Base-by-base conservation (phyloP, 257 asterid species). In the Solanum bulbocastanum region DNA sequence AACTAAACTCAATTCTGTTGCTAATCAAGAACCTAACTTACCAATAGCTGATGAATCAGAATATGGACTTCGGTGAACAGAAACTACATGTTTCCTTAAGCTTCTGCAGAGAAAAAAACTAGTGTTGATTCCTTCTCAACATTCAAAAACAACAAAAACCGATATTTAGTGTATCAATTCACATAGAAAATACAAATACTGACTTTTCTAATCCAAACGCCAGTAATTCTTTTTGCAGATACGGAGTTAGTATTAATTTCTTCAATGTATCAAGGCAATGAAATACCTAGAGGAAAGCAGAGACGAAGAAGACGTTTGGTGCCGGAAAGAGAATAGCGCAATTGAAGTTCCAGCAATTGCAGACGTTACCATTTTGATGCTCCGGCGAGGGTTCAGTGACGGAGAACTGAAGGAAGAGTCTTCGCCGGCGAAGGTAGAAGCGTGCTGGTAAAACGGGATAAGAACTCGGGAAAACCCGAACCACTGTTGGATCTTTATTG, bases 331-430 rank as follows among this genome's bases (percentile, higher is more conserved):
- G 33, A 90, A 36, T 36, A 98, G 72, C 4, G 90, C 87, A 86
- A 81, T 89, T 8, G 93, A 86, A 58, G 96, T 91, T 79, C 94
- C 88, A 37, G 94, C 91, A 91, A 95, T 94, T 60, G 98, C 91
- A 87, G 98, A 91, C 62, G 94, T 89, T 89, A 88, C 98, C 96
- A 91, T 94, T 40, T 87, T 87, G 44, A 58, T 25, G 10, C 69
- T 86, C 82, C 32, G 42, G 42, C 73, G 30, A 86, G 69, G 58
- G 18, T 83, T 52, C 35, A 18, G 52, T 22, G 32, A 56, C 44
- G 10, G 37, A 83, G 46, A 8, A 66, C 58, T 58, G 25, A 39
- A 84, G 78, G 76, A 12, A 84, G 10, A 39, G 73, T 65, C 37
- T 84, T 37, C 40, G 35, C 79, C 52, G 79, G 35, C n/a, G n/a